Conservation (phyloP, 352 stramenopile genomes). For the Hyaloperonospora arabidopsidis region DNA sequence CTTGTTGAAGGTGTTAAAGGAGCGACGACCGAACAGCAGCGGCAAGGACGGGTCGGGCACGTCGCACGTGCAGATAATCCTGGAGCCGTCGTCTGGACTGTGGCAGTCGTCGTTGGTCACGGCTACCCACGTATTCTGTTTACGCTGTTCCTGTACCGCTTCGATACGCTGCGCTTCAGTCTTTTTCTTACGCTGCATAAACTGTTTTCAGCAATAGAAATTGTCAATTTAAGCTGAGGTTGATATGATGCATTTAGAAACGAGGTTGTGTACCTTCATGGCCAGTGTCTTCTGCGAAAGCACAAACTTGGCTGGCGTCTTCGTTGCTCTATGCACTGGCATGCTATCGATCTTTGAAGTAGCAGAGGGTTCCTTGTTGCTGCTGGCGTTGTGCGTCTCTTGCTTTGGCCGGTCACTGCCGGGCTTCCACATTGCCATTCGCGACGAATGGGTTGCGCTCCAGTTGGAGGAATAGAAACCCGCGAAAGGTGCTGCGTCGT, state of each 20-base stretch:
- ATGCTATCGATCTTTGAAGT: slow-evolving; percentile 15
- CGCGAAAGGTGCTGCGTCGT: not conserved
- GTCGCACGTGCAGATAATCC: slow-evolving; percentile 46
- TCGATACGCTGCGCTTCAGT: slow-evolving; percentile 45
- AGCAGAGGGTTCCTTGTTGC: slow-evolving; percentile 8
- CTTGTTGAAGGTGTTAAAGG: slow-evolving; percentile 79
- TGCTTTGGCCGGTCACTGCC: slow-evolving; percentile 24
- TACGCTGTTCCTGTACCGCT: slow-evolving; percentile 44
- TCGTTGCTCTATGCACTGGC: slow-evolving; percentile 15
- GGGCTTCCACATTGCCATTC: slow-evolving; percentile 53
- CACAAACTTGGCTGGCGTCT: slow-evolving; percentile 21
- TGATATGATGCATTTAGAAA: not conserved
- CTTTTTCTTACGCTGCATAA: slow-evolving; percentile 82
- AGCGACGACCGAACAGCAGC: slow-evolving; percentile 68
- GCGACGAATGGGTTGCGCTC: not conserved
- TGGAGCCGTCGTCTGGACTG: slow-evolving; percentile 18
- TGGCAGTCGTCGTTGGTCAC: slow-evolving; percentile 27
- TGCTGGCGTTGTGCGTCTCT: slow-evolving; percentile 16
- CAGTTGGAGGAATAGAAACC: slow-evolving; percentile 4
- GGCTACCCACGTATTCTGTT: slow-evolving; percentile 53
- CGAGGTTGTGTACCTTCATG: slow-evolving; percentile 59
- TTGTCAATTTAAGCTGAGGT: slow-evolving; percentile 1
- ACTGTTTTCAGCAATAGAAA: slow-evolving; percentile 28
- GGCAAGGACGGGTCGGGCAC: slow-evolving; percentile 66
- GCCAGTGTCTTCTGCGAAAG: slow-evolving; percentile 80